phyloP scores from a whole-genome alignment of 345 rosid species.

The Pugionium dolabratum region DNA sequence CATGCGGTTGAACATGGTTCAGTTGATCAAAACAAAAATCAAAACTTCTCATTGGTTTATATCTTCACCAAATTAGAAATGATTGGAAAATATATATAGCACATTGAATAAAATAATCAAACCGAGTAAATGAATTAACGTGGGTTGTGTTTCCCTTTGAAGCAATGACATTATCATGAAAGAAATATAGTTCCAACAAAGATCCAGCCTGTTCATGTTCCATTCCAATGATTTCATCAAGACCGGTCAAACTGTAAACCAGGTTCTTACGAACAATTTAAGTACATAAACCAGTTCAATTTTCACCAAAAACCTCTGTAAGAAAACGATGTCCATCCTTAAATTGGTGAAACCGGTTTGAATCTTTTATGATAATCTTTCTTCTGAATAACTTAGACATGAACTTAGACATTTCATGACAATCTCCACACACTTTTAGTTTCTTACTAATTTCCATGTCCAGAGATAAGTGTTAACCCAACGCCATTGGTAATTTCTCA shows the following conservation, averaged over 20 bases:
- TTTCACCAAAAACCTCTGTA: slow-evolving; percentile 76
- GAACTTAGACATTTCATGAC: slow-evolving; percentile 73
- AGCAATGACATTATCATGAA: slow-evolving; percentile 33
- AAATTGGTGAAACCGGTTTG: slow-evolving; percentile 71
- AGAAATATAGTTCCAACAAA: background rate
- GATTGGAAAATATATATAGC: slow-evolving; percentile 17
- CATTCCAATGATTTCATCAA: slow-evolving; percentile 15
- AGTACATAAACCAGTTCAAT: background rate
- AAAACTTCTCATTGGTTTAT: slow-evolving; percentile 19
- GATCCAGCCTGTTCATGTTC: slow-evolving; percentile 37
- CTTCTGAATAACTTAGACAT: slow-evolving; percentile 53
- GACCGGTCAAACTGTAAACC: slow-evolving; percentile 4
- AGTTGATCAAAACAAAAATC: background rate
- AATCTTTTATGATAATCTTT: slow-evolving; percentile 68
- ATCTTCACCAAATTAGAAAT: slow-evolving; percentile 28
- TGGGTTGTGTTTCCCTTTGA: slow-evolving; percentile 33
- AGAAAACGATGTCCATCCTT: slow-evolving; percentile 61
- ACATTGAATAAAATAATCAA: no score
- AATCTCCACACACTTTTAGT: slow-evolving; percentile 69
- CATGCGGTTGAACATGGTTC: slow-evolving; percentile 37
- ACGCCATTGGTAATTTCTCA: slow-evolving; percentile 69
- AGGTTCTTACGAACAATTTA: background rate
- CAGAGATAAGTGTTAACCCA: slow-evolving; percentile 54
- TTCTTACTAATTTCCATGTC: slow-evolving; percentile 63
- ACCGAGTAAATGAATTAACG: background rate